Evolutionary conservation across 179 eudicot species (phyloP), one percentile per base, ranked within the genome.

Genomic region (Heliamphora pulchella): DNA sequence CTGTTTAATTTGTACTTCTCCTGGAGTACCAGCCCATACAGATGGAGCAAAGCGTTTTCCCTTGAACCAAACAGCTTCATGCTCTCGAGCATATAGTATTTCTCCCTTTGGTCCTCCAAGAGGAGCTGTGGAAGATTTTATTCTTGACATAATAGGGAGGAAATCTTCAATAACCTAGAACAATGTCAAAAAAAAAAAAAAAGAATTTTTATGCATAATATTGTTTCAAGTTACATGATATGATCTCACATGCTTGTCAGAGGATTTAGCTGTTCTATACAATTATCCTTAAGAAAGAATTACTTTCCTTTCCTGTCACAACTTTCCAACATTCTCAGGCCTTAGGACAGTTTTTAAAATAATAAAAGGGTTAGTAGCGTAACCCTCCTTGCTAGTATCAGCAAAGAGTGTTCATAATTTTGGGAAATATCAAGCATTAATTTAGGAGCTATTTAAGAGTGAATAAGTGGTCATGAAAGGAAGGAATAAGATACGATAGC

Each of bases 41-140:
- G 93, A 65, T 82, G 98, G 98, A 20, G 80, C 80, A 84, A 96
- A 96, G 14, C 98, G 94, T 84, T 89, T 96, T 78, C 98, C 99
- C 82, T 90, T 96, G 79, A 96, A 96, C 99, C 99, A 96, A 86
- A 96, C 91, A 79, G 99, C 91, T 85, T 87, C 92, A 86, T 96
- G 99, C 80, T 96, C 99, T 75, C 98, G 93, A 39, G 97, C 86
- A 87, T 96, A 94, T 75, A 90, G 75, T 81, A 96, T 94, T 87
- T 96, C 99, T 53, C 99, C 99, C 83, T 94, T 96, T 78, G 98
- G 89, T 7, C 96, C 90, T 78, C 97, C 94, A 80, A 89, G 83
- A 70, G 98, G 91, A 69, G 96, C 89, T 20, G 88, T 86, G n/a
- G 86, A 85, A 80, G 99, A 97, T 87, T 84, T 92, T 75, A 96